phyloP scores from a whole-genome alignment of 2,329 filamentous ascomycete species.

The Geosmithia morbida region DNA sequence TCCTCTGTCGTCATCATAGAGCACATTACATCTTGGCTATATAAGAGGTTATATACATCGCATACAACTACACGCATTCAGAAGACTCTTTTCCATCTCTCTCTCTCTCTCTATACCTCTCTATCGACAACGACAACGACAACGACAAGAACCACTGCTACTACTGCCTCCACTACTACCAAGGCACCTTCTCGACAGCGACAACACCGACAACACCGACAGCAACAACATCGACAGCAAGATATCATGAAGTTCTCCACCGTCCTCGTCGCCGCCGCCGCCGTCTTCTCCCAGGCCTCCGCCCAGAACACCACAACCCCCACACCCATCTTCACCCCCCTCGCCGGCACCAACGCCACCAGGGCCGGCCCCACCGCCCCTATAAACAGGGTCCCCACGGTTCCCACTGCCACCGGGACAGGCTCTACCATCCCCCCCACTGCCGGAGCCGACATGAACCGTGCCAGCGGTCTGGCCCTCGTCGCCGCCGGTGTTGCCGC shows the following conservation, averaged over 20 bases:
- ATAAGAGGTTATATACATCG: too few species aligned
- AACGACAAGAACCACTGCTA: too few species aligned
- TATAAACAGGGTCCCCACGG: background rate
- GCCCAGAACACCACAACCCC: constrained; percentile 4
- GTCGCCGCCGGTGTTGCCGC: constrained; percentile 23
- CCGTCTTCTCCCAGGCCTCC: constrained; percentile 13
- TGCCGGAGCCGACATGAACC: constrained; percentile 13
- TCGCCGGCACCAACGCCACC: background rate
- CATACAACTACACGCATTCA: too few species aligned
- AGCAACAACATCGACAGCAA: background rate
- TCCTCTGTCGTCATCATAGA: too few species aligned
- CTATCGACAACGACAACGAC: too few species aligned
- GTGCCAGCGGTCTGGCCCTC: constrained; percentile 16
- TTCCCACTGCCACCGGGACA: background rate
- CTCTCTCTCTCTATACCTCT: too few species aligned
- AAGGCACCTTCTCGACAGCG: background rate
- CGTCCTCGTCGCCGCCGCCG: constrained; percentile 16
- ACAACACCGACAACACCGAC: background rate
- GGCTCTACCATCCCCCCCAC: constrained; percentile 9
- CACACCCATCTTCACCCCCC: constrained; percentile 2
- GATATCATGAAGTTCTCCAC: constrained; percentile 20
- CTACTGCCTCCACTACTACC: too few species aligned
- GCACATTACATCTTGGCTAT: too few species aligned
- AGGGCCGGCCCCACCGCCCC: background rate
- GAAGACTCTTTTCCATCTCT: too few species aligned